Base-by-base conservation (phyloP, 805 yeast species). In the Scheffersomyces spartinae region DNA sequence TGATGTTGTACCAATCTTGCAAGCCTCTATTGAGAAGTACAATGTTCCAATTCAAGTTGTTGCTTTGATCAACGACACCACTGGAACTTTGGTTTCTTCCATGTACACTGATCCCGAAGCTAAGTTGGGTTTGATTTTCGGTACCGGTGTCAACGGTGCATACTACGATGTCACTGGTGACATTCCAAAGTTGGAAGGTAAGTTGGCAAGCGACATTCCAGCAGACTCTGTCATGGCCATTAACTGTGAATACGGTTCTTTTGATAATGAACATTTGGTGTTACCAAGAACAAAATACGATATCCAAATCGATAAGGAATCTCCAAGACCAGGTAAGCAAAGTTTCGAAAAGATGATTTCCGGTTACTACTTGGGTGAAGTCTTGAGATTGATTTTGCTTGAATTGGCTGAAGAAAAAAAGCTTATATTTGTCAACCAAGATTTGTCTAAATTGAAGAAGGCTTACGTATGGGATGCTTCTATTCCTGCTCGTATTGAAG, bases 241-340 rank as follows among this genome's bases (percentile, higher is more conserved):
- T 53, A 88, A 88, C 68, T 85, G 96, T 66, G 98, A 88, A 63
- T 88, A 88, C 61, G 97, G 98, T 46, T 88, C 96, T 5, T 88
- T 88, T 50, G 97, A 88, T 54, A 86, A 84, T 49, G 95, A 84
- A 56, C 93, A 79, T 45, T 31, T 40, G 7, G 70, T 76, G 18
- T 68, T 88, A 42, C 97, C 97, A 48, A 74, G 95, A 61, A 86
- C 94, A 39, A 77, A 76, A 52, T 88, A 74, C 53, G 98, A 88
- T 55, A 48, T 75, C 28, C 65, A 61, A 38, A 77, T 88, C 38
- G 97, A 88, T 54, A 62, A 56, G 15, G 78, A 80, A 46, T 79
- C 94, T 20, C 97, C 97, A 43, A 78, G 95, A 61, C 96, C 96
- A 26, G 85, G 88, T 36, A 94, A 88, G 63, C 98, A 88, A 60